Base-by-base conservation (phyloP, 1,284 basidiomycete genomes). In the Malassezia equina region DNA sequence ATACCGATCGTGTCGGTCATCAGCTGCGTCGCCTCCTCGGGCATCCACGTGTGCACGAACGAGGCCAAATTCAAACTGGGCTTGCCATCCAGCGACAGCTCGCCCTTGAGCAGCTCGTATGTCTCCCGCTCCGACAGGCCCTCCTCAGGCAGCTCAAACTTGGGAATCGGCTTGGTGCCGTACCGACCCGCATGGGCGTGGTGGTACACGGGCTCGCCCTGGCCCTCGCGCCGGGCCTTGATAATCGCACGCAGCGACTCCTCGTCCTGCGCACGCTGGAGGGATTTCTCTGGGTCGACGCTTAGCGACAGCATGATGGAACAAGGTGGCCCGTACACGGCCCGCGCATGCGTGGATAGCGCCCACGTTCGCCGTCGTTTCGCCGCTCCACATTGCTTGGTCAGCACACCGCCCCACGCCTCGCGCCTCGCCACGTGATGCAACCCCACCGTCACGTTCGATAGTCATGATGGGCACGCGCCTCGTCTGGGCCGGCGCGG, bases 41-140 rank as follows among this genome's bases (percentile, higher is more conserved):
- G 81, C 76, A 83, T 76, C 82, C 83, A 86, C 0, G 76, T 77
- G 65, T 77, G 72, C 0, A 77, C 77, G 47, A 77, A 78, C 15
- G 71, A 73, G 8, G 91, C 91, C 25, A 95, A 78, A 76, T 94
- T 95, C 61, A 88, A 77, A 31, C 81, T 77, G 1, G 83, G 84
- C 27, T 81, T 84, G 7, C 87, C 88, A 73, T 91, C 89, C 29
- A 90, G 81, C 15, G 24, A 47, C 19, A 71, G 60, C 51, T 73
- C 72, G 64, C 90, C 86, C 67, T 86, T 86, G 55, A 94, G 83
- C 55, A 93, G 77, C 74, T 72, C 59, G 62, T 75, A 76, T 8
- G 75, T 67, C n/a, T 74, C 76, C 17, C 75, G 68, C 28, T 71
- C 73, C 47, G 75, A 66, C 28, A 76, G 67, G 23, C 78, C 77